phyloP scores from a whole-genome alignment of 2,329 filamentous ascomycete species.

The Phaeosphaeria sp. region DNA sequence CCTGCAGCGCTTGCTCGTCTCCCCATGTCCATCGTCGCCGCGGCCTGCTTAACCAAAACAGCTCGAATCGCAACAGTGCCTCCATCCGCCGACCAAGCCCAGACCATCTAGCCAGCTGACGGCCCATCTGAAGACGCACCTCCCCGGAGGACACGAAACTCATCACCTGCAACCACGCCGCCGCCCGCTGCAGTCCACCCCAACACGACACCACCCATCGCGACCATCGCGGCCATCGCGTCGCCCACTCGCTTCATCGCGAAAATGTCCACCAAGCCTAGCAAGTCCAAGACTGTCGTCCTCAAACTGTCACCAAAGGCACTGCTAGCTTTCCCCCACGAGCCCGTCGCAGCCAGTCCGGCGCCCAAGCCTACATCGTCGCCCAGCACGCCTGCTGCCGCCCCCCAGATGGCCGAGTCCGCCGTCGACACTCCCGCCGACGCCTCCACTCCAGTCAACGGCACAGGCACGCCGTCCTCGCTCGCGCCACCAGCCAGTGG shows the following conservation, averaged over 20 bases:
- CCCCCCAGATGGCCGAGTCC: slow-evolving; percentile 43
- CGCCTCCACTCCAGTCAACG: slow-evolving; percentile 43
- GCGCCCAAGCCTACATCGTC: slow-evolving; percentile 49
- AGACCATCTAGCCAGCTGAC: slow-evolving; percentile 1
- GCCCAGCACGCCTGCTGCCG: slow-evolving; percentile 39
- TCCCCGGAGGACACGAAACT: neutral
- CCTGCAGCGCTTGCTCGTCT: neutral
- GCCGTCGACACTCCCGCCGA: slow-evolving; percentile 51
- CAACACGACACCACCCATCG: slow-evolving; percentile 18
- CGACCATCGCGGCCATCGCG: slow-evolving; percentile 25
- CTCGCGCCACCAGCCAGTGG: slow-evolving; percentile 57
- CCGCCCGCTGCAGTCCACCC: slow-evolving; percentile 17
- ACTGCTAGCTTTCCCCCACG: slow-evolving; percentile 40
- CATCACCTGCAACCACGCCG: neutral
- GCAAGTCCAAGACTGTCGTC: slow-evolving; percentile 41
- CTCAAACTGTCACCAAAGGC: slow-evolving; percentile 41
- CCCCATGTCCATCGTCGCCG: neutral
- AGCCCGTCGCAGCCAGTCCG: slow-evolving; percentile 28
- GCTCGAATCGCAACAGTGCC: neutral
- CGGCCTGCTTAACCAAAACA: neutral
- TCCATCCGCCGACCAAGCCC: neutral
- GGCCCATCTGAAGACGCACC: neutral
- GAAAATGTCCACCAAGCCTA: slow-evolving; percentile 43
- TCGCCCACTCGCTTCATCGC: slow-evolving; percentile 26
- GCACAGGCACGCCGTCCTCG: slow-evolving; percentile 43